Conservation (phyloP, 805 yeast genomes). For the Pichia eremophila region DNA sequence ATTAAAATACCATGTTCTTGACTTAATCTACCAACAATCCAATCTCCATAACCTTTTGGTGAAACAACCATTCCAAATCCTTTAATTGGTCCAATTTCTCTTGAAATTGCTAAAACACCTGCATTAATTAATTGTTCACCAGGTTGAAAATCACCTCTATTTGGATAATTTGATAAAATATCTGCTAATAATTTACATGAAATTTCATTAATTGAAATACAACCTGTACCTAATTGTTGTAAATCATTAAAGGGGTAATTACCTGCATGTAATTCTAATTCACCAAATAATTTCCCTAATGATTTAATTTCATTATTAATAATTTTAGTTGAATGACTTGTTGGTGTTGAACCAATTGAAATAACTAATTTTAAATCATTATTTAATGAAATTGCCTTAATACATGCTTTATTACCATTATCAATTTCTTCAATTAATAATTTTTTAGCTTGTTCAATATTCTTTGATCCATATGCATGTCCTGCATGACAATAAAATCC, state of each 20-base stretch:
- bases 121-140: conserved; percentile 63
- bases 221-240: conserved; percentile 67
- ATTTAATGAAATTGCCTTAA: conserved; percentile 28
- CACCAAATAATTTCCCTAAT: conserved; percentile 25
- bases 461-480: conserved; percentile 49
- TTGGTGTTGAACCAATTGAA: conserved; percentile 80
- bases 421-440: conserved; percentile 47
- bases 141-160: conserved; percentile 38
- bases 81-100: conserved; percentile 51
- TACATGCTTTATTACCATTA: conserved; percentile 47
- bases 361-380: conserved; percentile 33
- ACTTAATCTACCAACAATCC: conserved; percentile 56
- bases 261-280: conserved; percentile 72
- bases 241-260: conserved; percentile 65
- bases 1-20: conserved; percentile 74
- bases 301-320: conserved; percentile 2
- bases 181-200: conserved; percentile 49
- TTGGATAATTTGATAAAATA: conserved; percentile 50
- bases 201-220: conserved; percentile 36
- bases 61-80: conserved; percentile 43
- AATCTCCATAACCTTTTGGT: conserved; percentile 37
- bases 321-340: conserved; percentile 48
- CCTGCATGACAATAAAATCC: conserved; percentile 82
- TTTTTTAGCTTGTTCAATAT: conserved; percentile 36
- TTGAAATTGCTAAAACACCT: conserved; percentile 61